Percentiles rank a stretch among this genome's conserved stretches.
phyloP scores from a whole-genome alignment of 1,284 basidiomycete genomes.

The Vanrija humicola region DNA sequence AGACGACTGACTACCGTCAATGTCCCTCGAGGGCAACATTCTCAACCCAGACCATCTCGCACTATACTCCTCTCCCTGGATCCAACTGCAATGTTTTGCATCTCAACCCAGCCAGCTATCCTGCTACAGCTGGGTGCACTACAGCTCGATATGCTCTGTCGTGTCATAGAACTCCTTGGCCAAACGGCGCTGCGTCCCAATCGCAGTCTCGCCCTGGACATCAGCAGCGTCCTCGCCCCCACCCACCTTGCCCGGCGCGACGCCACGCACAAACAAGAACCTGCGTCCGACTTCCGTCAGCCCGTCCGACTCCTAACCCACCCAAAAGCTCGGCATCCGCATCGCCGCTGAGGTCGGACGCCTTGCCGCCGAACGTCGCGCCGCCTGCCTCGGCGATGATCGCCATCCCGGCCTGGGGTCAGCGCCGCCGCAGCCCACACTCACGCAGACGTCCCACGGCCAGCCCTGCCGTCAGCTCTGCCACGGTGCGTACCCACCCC shows the following conservation, averaged over 20 bases:
- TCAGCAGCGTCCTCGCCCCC: too few species aligned
- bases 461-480: too few species aligned
- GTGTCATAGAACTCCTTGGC: slow-evolving; percentile 70
- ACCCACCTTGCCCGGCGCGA: slow-evolving; percentile 13
- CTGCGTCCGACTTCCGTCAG: slow-evolving; percentile 60
- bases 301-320: too few species aligned
- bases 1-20: too few species aligned
- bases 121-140: too few species aligned
- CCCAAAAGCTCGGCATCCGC: neutral
- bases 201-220: slow-evolving; percentile 56
- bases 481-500: slow-evolving; percentile 49
- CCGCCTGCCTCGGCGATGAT: slow-evolving; percentile 87
- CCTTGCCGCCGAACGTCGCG: slow-evolving; percentile 64
- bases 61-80: too few species aligned
- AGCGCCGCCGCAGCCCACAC: neutral
- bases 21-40: too few species aligned
- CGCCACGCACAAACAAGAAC: slow-evolving; percentile 65
- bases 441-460: slow-evolving; percentile 1
- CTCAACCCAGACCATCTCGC: too few species aligned
- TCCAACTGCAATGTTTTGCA: too few species aligned
- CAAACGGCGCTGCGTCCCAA: slow-evolving; percentile 70
- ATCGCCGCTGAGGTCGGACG: neutral
- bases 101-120: too few species aligned
- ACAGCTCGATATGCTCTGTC: too few species aligned
- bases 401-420: slow-evolving; percentile 65